Percentiles rank a stretch among this genome's conserved stretches.
These are phyloP conservation scores for Alternaria sp. DNA, from an alignment of 2,329 filamentous ascomycete genomes.

Conservation along the genomic window DNA sequence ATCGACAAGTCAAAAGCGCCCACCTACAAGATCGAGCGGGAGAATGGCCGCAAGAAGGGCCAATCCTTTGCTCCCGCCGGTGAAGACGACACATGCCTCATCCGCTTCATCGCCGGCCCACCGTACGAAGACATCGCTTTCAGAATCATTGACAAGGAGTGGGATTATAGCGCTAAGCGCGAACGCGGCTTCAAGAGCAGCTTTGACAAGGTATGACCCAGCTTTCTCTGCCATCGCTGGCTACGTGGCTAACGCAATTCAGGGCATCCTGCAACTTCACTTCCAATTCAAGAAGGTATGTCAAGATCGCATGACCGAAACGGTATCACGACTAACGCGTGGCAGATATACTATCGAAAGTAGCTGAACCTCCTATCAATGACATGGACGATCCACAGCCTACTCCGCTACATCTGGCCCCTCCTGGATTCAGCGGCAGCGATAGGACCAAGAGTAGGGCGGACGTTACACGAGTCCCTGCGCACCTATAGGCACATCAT, in stretches of 20 bases:
- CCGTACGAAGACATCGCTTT: constrained; percentile 98
- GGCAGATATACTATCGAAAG: constrained; percentile 60
- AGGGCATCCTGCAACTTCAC: constrained; percentile 95
- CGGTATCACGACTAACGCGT: constrained; percentile 29
- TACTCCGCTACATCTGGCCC: neutral
- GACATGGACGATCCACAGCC: constrained; percentile 8
- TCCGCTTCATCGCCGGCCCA: constrained; percentile 92
- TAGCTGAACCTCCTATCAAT: constrained; percentile 25
- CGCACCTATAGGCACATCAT: constrained; percentile 8
- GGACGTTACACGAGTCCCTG: constrained; percentile 8
- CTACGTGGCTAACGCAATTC: constrained; percentile 41
- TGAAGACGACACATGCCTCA: constrained; percentile 96
- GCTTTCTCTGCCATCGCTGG: constrained; percentile 1
- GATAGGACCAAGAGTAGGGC: constrained; percentile 9
- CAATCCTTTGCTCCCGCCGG: constrained; percentile 93
- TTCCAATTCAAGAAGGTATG: constrained; percentile 98
- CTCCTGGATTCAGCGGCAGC: neutral
- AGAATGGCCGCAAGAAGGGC: constrained; percentile 86
- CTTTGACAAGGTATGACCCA: constrained; percentile 87
- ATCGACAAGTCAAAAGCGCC: constrained; percentile 95
- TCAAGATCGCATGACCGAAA: constrained; percentile 4
- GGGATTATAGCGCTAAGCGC: constrained; percentile 96
- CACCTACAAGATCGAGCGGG: constrained; percentile 94
- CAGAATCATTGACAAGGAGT: constrained; percentile 96
- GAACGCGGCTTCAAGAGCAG: constrained; percentile 95